These are phyloP conservation scores for Spatholobus suberectus DNA, from an alignment of 306 rosid genomes.

Conservation along the genomic window DNA sequence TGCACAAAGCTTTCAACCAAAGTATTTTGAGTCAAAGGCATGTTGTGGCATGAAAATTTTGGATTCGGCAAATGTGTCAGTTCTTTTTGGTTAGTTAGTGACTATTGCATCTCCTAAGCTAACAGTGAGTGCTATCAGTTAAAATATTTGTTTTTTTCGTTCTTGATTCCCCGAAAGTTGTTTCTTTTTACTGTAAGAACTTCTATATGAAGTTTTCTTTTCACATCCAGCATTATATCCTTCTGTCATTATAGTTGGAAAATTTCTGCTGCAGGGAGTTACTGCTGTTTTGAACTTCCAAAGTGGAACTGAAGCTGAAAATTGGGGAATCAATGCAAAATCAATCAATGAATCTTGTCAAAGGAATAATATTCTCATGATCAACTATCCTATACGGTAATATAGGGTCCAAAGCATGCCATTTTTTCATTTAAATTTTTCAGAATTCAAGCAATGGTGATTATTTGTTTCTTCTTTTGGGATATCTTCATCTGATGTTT, in stretches of 20 bases:
- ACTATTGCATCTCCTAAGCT: constrained; percentile 13
- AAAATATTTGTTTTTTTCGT: constrained; percentile 2
- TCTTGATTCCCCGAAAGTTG: background rate
- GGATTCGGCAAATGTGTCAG: background rate
- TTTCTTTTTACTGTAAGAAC: background rate
- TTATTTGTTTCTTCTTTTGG: constrained; percentile 9
- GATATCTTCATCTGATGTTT: background rate
- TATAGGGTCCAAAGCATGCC: constrained; percentile 26
- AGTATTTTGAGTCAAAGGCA: constrained; percentile 23
- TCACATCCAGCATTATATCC: constrained; percentile 30
- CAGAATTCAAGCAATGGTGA: background rate
- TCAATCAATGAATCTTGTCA: constrained; percentile 81
- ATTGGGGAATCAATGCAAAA: constrained; percentile 84
- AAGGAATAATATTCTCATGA: constrained; percentile 77
- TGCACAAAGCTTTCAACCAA: constrained; percentile 10
- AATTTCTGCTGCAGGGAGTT: constrained; percentile 74
- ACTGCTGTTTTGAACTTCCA: constrained; percentile 92
- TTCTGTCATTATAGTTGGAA: constrained; percentile 32
- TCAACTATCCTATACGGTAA: constrained; percentile 92
- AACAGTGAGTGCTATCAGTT: background rate
- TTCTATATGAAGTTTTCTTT: constrained; percentile 30
- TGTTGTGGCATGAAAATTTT: constrained; percentile 15
- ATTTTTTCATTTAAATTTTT: background rate
- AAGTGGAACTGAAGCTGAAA: constrained; percentile 88
- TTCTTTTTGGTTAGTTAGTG: constrained; percentile 21